These are phyloP conservation scores for Aphelidium insulamus DNA, from an alignment of 371 early-diverging fungal species.

Conservation along the genomic window DNA sequence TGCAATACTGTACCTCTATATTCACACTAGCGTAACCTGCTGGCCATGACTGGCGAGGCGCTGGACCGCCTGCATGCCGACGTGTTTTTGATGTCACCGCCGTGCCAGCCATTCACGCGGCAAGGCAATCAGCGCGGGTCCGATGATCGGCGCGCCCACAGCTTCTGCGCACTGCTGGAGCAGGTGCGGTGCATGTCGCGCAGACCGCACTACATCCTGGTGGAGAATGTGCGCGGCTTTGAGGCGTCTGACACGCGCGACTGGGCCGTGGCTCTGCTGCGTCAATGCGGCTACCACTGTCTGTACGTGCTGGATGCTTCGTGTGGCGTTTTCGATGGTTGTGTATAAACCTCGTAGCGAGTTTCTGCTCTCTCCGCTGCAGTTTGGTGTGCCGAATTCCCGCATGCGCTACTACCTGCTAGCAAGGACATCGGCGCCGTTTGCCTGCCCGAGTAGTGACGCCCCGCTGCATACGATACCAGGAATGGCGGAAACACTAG, in stretches of 20 bases:
- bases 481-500: too few relatives aligned
- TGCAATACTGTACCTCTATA: too few relatives aligned
- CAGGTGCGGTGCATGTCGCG: constrained; percentile 27
- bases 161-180: constrained; percentile 41
- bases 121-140: constrained; percentile 48
- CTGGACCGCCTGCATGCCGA: constrained; percentile 16
- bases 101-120: constrained; percentile 64
- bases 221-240: constrained; percentile 69
- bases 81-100: constrained; percentile 64
- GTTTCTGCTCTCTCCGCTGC: constrained; percentile 29
- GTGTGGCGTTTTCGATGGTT: too few relatives aligned
- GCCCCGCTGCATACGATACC: too few relatives aligned
- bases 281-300: constrained; percentile 16
- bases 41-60: not conserved
- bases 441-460: too few relatives aligned
- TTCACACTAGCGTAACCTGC: too few relatives aligned
- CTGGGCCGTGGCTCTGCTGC: constrained; percentile 16
- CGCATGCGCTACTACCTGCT: constrained; percentile 34
- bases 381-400: constrained; percentile 38
- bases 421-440: too few relatives aligned
- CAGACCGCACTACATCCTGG: constrained; percentile 36
- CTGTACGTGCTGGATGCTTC: too few relatives aligned
- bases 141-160: constrained; percentile 45
- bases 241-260: constrained; percentile 37
- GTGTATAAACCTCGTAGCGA: too few relatives aligned